Conservation (phyloP, 2,329 filamentous ascomycete genomes). For the Stagonosporopsis chrysanthemi region DNA sequence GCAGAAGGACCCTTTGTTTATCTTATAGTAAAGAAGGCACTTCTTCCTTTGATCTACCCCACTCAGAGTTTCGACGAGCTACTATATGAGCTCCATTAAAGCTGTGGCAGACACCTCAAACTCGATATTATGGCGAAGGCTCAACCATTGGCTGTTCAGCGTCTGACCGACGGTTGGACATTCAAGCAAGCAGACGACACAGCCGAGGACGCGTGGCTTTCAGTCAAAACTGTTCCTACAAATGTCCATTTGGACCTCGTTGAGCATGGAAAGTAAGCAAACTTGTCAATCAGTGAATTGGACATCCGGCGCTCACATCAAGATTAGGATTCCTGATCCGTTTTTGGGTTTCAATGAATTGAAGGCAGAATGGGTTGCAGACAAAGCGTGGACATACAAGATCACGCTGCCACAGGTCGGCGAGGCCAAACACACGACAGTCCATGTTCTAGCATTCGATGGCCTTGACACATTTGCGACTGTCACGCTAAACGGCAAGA, state of each 20-base stretch:
- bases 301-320: not conserved
- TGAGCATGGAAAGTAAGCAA: slow-evolving; percentile 54
- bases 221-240: slow-evolving; percentile 55
- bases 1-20: slow-evolving; percentile 6
- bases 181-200: slow-evolving; percentile 56
- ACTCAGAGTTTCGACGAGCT: slow-evolving; percentile 2
- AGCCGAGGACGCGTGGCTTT: slow-evolving; percentile 52
- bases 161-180: slow-evolving; percentile 52
- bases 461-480: slow-evolving; percentile 71
- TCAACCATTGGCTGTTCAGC: slow-evolving; percentile 34
- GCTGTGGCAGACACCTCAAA: not conserved
- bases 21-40: slow-evolving; percentile 7
- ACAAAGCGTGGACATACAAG: slow-evolving; percentile 58
- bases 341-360: slow-evolving; percentile 61
- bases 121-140: slow-evolving; percentile 36
- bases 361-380: slow-evolving; percentile 58
- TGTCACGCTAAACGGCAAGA: slow-evolving; percentile 62
- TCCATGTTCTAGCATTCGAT: slow-evolving; percentile 64
- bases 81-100: not conserved
- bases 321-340: slow-evolving; percentile 57
- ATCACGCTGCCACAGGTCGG: slow-evolving; percentile 48
- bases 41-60: slow-evolving; percentile 13
- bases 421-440: slow-evolving; percentile 37
- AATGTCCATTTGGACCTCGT: slow-evolving; percentile 59
- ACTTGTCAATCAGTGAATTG: not conserved